Evolutionary conservation across 176 grass and related monocot genomes (phyloP).

Genomic region (Carex parvula): DNA sequence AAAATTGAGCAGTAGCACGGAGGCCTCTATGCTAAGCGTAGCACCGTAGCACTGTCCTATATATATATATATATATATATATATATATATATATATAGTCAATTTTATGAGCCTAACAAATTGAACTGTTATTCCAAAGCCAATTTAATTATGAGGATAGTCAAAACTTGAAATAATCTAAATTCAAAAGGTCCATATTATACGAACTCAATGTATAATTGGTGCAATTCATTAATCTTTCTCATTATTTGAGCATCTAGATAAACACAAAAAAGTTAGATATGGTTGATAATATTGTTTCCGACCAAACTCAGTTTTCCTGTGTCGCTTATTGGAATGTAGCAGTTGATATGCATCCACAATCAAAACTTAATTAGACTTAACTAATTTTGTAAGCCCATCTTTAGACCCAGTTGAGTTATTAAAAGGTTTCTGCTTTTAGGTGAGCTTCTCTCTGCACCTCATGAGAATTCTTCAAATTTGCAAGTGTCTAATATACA

Average conservation of each 20-base stretch:
- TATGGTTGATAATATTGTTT: conserved; percentile 1
- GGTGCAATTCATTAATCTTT: neutral
- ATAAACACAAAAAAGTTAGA: neutral
- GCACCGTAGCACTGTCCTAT: too few relatives aligned
- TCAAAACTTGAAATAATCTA: too few relatives aligned
- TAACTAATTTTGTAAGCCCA: neutral
- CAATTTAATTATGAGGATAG: too few relatives aligned
- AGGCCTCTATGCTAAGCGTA: too few relatives aligned
- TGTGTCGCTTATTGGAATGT: neutral
- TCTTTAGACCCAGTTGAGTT: neutral
- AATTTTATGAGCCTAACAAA: too few relatives aligned
- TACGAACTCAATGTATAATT: neutral
- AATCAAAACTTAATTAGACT: neutral
- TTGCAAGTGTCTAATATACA: neutral
- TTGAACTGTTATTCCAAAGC: too few relatives aligned
- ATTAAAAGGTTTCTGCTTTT: neutral
- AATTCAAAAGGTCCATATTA: too few relatives aligned
- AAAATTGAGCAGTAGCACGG: too few relatives aligned
- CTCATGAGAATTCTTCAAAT: neutral
- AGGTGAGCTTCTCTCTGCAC: neutral
- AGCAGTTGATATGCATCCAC: conserved; percentile 24
- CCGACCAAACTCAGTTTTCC: neutral
- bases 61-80: too few relatives aligned
- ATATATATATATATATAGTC: too few relatives aligned
- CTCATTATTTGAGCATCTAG: neutral